Evolutionary conservation across 2,329 filamentous ascomycete genomes (phyloP).

Genomic region (Alternaria solani): DNA sequence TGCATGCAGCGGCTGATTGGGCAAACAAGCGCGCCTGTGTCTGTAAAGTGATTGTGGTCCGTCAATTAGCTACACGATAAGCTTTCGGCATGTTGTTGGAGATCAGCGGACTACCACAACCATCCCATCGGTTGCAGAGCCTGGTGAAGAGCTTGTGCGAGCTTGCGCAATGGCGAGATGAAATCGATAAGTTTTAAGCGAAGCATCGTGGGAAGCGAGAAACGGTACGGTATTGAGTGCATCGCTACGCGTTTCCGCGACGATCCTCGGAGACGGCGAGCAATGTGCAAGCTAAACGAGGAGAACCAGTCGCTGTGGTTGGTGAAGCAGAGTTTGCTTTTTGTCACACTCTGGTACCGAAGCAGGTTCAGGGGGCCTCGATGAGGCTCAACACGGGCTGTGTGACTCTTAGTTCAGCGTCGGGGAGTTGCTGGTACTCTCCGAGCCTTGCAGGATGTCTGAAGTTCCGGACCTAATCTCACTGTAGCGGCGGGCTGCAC

Average conservation of each 20-base stretch:
- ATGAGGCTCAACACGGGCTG: slow-evolving; percentile 21
- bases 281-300: slow-evolving; percentile 1
- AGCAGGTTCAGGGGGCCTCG: slow-evolving; percentile 9
- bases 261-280: slow-evolving; percentile 5
- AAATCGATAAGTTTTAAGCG: background rate
- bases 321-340: slow-evolving; percentile 3
- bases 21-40: background rate
- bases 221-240: background rate
- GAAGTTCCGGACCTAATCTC: slow-evolving; percentile 7
- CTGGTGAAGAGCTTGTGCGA: background rate
- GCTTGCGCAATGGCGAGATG: background rate
- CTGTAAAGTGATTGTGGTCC: background rate
- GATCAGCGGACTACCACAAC: slow-evolving; percentile 9
- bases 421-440: slow-evolving; percentile 22
- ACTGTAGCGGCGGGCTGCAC: slow-evolving; percentile 13
- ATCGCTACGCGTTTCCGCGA: slow-evolving; percentile 6
- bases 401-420: slow-evolving; percentile 11
- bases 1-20: background rate
- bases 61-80: slow-evolving; percentile 5
- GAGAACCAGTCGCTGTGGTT: slow-evolving; percentile 6
- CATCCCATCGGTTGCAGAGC: background rate
- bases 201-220: background rate
- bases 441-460: slow-evolving; percentile 17
- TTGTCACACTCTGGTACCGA: slow-evolving; percentile 14
- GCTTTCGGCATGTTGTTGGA: background rate